phyloP scores from a whole-genome alignment of 306 rosid genomes.

The Mucuna pruriens region DNA sequence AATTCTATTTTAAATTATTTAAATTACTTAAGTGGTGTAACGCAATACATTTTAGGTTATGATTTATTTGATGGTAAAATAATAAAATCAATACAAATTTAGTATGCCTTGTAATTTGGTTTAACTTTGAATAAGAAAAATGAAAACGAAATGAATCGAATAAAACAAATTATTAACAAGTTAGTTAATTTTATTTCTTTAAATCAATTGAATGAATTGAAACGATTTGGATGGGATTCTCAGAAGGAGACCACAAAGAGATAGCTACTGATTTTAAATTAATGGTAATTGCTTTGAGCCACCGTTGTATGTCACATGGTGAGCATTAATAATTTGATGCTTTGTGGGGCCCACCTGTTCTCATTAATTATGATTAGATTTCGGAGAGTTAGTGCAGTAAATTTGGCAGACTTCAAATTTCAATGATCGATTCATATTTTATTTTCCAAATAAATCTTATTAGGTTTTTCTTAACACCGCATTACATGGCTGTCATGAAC shows the following conservation, averaged over 20 bases:
- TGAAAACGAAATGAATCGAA: neutral
- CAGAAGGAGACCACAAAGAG: neutral
- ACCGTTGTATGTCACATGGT: constrained; percentile 43
- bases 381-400: constrained; percentile 38
- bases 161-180: neutral
- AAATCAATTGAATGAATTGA: neutral
- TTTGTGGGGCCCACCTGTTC: constrained; percentile 42
- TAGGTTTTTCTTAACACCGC: neutral
- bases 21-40: no score
- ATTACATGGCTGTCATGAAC: constrained; percentile 6
- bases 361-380: constrained; percentile 36
- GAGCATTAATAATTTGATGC: constrained; percentile 46
- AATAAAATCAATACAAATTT: no score
- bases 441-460: neutral
- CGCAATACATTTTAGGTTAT: no score
- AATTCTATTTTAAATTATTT: no score
- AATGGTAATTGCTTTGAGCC: constrained; percentile 25
- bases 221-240: neutral
- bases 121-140: neutral
- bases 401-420: neutral
- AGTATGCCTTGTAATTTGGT: neutral
- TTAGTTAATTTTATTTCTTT: neutral
- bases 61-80: no score
- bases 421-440: constrained; percentile 12
- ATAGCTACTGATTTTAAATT: constrained; percentile 14